These are phyloP conservation scores for Fusarium napiforme DNA, from an alignment of 2,329 filamentous ascomycete species.

Conservation along the genomic window DNA sequence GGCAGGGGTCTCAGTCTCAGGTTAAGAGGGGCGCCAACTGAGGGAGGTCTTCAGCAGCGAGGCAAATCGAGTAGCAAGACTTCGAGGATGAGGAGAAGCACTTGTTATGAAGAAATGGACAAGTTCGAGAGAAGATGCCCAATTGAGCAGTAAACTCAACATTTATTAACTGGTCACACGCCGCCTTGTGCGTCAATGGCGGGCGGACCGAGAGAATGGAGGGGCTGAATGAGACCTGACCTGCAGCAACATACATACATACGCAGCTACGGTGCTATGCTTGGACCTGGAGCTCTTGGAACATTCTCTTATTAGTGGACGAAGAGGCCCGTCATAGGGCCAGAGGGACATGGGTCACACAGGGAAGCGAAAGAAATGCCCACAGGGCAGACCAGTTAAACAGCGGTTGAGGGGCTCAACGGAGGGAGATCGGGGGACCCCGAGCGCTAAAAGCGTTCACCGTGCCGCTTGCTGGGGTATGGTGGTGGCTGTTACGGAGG, in stretches of 20 bases:
- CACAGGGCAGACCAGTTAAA: constrained; percentile 41
- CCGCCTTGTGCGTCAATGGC: constrained; percentile 25
- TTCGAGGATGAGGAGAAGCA: neutral
- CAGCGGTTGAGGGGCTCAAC: constrained; percentile 16
- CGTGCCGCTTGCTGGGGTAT: constrained; percentile 36
- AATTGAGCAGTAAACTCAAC: constrained; percentile 15
- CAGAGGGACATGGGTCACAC: neutral
- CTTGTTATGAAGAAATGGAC: constrained; percentile 9
- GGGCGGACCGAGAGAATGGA: constrained; percentile 30
- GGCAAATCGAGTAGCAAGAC: neutral
- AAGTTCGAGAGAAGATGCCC: constrained; percentile 12
- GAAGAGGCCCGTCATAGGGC: constrained; percentile 22
- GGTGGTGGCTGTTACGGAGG: constrained; percentile 29
- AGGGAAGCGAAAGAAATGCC: constrained; percentile 15
- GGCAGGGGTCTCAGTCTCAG: constrained; percentile 6
- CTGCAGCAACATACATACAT: constrained; percentile 23
- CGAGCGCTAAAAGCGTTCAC: constrained; percentile 38
- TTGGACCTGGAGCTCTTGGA: constrained; percentile 21
- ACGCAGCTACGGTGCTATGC: neutral
- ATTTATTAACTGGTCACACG: constrained; percentile 19
- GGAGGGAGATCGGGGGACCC: constrained; percentile 34
- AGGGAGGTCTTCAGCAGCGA: neutral
- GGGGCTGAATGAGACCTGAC: constrained; percentile 43
- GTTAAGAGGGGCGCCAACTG: neutral
- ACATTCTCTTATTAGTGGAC: constrained; percentile 10